A percentile compares a stretch with the other conserved stretches of the same genome.
phyloP scores from a whole-genome alignment of 345 rosid genomes.

The Lepidium didymum region DNA sequence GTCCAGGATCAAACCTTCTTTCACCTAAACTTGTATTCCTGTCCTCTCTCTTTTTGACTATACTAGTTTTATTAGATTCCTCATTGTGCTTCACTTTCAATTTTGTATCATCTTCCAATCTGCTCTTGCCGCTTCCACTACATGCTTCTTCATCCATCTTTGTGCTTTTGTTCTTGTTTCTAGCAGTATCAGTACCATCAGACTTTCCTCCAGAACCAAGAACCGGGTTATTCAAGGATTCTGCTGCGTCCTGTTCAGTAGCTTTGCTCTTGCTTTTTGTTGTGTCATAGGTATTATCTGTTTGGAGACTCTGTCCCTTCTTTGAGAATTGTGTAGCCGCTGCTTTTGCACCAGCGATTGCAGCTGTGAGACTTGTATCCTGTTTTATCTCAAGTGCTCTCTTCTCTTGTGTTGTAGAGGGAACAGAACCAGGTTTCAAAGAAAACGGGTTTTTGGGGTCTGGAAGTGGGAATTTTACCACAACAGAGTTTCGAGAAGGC shows the following conservation, averaged over 20 bases:
- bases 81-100: neutral
- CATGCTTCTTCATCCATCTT: neutral
- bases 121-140: constrained; percentile 3
- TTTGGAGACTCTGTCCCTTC: constrained; percentile 30
- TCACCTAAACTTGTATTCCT: constrained; percentile 9
- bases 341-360: constrained; percentile 80
- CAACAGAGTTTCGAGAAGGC: constrained; percentile 40
- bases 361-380: constrained; percentile 53
- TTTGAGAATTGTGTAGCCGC: constrained; percentile 77
- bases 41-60: constrained; percentile 6
- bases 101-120: neutral
- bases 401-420: constrained; percentile 9
- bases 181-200: neutral
- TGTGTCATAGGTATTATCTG: constrained; percentile 4
- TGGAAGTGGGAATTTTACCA: constrained; percentile 69
- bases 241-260: constrained; percentile 24
- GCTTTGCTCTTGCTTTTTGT: constrained; percentile 19
- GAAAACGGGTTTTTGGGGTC: constrained; percentile 62
- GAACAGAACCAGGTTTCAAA: constrained; percentile 68
- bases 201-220: constrained; percentile 13
- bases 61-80: constrained; percentile 2
- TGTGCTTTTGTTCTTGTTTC: neutral
- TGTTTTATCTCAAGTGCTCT: constrained; percentile 33
- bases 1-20: constrained; percentile 20
- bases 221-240: neutral